Evolutionary conservation across 1,139 yeast genomes (phyloP).

Genomic region (Hanseniaspora uvarum): DNA sequence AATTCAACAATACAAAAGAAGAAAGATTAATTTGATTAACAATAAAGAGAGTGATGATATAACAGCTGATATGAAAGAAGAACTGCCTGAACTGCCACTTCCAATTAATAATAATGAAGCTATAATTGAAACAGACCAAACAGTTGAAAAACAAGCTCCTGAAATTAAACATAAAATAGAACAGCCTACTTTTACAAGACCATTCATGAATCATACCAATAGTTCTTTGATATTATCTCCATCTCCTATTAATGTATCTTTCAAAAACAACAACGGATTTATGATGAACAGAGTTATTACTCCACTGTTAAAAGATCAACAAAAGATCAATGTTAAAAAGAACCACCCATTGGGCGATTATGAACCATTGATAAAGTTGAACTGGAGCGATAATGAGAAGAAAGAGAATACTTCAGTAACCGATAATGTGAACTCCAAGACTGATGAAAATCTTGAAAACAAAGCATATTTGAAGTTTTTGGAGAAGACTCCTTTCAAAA

Average conservation of each 20-base stretch:
- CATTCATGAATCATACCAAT: neutral
- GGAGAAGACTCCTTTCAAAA: conserved; percentile 14
- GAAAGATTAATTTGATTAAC: neutral
- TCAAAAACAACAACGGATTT: neutral
- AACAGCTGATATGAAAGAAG: neutral
- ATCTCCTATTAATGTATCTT: neutral
- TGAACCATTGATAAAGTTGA: conserved; percentile 3
- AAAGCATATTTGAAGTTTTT: neutral
- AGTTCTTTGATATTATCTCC: conserved; percentile 6
- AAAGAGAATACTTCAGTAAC: neutral
- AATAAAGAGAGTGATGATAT: neutral
- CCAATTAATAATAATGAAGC: neutral
- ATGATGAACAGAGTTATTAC: conserved; percentile 9
- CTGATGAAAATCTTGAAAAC: neutral
- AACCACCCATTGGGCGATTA: neutral
- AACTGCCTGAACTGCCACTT: neutral
- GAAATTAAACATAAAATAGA: neutral
- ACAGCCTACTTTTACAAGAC: neutral
- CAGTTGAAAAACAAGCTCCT: neutral
- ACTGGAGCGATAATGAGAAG: conserved; percentile 5
- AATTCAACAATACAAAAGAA: conserved; percentile 12
- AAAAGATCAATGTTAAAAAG: neutral
- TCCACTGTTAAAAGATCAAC: conserved; percentile 1
- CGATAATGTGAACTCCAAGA: neutral
- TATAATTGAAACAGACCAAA: neutral